These are phyloP conservation scores for Ambrosia trifida DNA, from an alignment of 129 eudicot species.

Conservation along the genomic window DNA sequence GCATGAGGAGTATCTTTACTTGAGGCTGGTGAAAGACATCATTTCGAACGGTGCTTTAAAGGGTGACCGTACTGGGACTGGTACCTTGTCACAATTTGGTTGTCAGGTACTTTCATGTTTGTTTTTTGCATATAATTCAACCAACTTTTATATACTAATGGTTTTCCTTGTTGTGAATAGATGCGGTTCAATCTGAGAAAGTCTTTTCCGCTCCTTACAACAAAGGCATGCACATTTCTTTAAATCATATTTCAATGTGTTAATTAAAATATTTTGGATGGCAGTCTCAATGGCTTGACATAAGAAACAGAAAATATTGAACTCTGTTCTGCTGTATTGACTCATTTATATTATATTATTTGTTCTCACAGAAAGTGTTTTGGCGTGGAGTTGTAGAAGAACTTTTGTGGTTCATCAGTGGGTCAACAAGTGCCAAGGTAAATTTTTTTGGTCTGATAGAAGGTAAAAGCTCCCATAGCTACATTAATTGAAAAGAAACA, in stretches of 20 bases:
- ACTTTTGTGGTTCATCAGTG: constrained; percentile 96
- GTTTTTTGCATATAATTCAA: background rate
- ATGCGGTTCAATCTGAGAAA: constrained; percentile 83
- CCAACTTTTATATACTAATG: background rate
- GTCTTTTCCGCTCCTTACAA: constrained; percentile 82
- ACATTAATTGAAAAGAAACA: background rate
- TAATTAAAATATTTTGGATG: background rate
- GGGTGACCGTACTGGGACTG: constrained; percentile 89
- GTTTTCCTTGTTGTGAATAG: constrained; percentile 39
- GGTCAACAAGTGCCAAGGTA: constrained; percentile 94
- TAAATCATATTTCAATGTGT: background rate
- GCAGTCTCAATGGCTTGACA: background rate
- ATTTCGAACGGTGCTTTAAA: constrained; percentile 65
- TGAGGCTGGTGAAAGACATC: constrained; percentile 72
- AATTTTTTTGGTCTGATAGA: constrained; percentile 1
- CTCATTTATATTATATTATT: constrained; percentile 14
- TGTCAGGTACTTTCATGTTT: constrained; percentile 62
- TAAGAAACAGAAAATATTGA: background rate
- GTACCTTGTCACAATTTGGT: constrained; percentile 86
- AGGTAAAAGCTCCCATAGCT: constrained; percentile 8
- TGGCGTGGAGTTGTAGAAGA: constrained; percentile 99
- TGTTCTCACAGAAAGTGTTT: constrained; percentile 63
- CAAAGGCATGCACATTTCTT: constrained; percentile 59
- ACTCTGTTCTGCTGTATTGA: background rate
- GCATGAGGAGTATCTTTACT: constrained; percentile 78